Evolutionary conservation across 177 flowering plant species (phyloP).

Genomic region (Telopea speciosissima): DNA sequence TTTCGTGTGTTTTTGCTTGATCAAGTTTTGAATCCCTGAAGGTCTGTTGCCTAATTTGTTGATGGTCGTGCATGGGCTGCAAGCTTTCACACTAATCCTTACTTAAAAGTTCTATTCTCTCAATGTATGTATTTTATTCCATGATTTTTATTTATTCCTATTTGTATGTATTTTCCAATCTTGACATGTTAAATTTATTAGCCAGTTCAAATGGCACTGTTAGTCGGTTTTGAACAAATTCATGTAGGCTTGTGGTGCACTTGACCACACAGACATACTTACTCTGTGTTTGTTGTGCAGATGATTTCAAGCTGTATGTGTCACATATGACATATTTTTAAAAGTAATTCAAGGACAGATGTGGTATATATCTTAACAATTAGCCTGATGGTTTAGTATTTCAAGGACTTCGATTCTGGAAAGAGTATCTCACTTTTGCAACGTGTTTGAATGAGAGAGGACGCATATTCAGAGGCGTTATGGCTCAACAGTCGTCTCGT

Average conservation of each 20-base stretch:
- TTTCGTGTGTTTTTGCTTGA: not conserved
- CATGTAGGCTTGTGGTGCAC: not conserved
- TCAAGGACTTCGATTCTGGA: not conserved
- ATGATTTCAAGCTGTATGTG: not conserved
- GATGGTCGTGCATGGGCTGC: not conserved
- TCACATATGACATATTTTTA: not conserved
- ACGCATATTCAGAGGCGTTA: slow-evolving; percentile 11
- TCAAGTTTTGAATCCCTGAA: not conserved
- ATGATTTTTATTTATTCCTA: not conserved
- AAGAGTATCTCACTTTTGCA: slow-evolving; percentile 5
- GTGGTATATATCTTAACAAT: not conserved
- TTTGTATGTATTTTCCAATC: not conserved
- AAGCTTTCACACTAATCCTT: not conserved
- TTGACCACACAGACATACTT: not conserved
- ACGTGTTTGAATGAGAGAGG: slow-evolving; percentile 23
- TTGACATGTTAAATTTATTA: too few species aligned
- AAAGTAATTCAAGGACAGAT: not conserved
- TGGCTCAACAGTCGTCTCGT: slow-evolving; percentile 68
- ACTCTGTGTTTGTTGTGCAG: not conserved
- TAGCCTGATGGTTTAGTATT: not conserved
- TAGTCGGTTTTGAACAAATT: not conserved
- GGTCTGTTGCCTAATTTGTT: not conserved
- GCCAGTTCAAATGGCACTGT: not conserved
- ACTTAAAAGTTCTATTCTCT: not conserved
- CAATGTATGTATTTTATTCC: not conserved